Evolutionary conservation across 768 basidiomycete genomes (phyloP).

Genomic region (Boletus bicolor): DNA sequence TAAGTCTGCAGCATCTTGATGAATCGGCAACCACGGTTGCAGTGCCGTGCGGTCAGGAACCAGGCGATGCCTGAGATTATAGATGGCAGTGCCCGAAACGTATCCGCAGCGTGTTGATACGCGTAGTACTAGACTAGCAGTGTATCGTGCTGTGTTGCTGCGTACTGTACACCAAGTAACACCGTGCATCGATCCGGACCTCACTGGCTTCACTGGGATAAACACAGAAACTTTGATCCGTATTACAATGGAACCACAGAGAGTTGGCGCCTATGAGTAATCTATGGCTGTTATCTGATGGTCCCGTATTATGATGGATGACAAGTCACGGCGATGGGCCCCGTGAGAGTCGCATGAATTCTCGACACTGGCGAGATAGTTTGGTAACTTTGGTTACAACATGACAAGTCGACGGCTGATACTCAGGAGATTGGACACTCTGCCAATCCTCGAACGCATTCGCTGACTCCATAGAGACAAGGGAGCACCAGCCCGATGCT

Average conservation of each 20-base stretch:
- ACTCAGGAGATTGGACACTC: background rate
- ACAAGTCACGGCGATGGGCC: background rate
- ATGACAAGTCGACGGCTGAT: background rate
- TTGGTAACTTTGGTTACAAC: background rate
- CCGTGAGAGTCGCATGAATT: background rate
- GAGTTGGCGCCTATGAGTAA: background rate
- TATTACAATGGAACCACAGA: background rate
- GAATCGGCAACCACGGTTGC: slow-evolving; percentile 4
- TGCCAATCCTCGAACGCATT: background rate
- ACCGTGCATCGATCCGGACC: background rate
- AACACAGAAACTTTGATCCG: slow-evolving; percentile 8
- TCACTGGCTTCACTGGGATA: background rate
- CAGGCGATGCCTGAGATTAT: slow-evolving; percentile 14
- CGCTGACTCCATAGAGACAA: background rate
- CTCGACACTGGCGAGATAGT: background rate
- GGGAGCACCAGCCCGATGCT: background rate
- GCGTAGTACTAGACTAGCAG: background rate
- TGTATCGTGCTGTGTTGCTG: slow-evolving; percentile 5
- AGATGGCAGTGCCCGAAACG: slow-evolving; percentile 12
- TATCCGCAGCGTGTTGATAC: slow-evolving; percentile 2
- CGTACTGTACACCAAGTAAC: background rate
- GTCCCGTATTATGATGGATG: background rate
- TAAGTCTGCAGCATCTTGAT: slow-evolving; percentile 4
- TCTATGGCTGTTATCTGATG: background rate
- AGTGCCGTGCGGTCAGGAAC: slow-evolving; percentile 14